Evolutionary conservation across 108 stramenopile genomes (phyloP).

Genomic region (Nitzschia sp.): DNA sequence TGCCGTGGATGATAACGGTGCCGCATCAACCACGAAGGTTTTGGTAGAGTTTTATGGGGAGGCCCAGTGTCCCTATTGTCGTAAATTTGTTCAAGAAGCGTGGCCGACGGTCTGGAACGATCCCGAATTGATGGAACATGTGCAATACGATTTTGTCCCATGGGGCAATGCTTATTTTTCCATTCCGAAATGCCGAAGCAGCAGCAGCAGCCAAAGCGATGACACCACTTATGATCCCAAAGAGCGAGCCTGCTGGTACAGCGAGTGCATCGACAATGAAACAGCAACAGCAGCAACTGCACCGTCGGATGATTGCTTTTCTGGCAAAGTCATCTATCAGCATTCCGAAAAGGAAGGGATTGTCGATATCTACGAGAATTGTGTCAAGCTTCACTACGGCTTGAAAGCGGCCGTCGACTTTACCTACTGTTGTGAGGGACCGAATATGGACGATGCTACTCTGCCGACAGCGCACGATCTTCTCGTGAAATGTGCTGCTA

Average conservation of each 20-base stretch:
- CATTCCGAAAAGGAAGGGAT: conserved; percentile 31
- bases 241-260: conserved; percentile 34
- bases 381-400: conserved; percentile 20
- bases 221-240: conserved; percentile 19
- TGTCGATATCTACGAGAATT: conserved; percentile 39
- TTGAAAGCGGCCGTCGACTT: conserved; percentile 32
- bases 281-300: neutral
- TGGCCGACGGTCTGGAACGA: conserved; percentile 33
- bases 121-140: conserved; percentile 12
- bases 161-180: conserved; percentile 45
- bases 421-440: conserved; percentile 32
- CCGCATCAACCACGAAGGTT: conserved; percentile 12
- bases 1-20: too few relatives aligned
- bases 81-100: conserved; percentile 31
- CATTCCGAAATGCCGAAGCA: conserved; percentile 20
- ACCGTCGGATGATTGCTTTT: conserved; percentile 28
- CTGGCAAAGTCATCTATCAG: conserved; percentile 29
- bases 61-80: conserved; percentile 37
- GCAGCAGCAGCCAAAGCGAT: too few relatives aligned
- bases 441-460: conserved; percentile 23
- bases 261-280: conserved; percentile 23
- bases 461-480: conserved; percentile 6
- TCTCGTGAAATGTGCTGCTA: conserved; percentile 2
- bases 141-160: conserved; percentile 37
- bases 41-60: conserved; percentile 34